Base-by-base conservation (phyloP, 192 early-diverging fungal genomes). In the Chytriomyces hyalinus region DNA sequence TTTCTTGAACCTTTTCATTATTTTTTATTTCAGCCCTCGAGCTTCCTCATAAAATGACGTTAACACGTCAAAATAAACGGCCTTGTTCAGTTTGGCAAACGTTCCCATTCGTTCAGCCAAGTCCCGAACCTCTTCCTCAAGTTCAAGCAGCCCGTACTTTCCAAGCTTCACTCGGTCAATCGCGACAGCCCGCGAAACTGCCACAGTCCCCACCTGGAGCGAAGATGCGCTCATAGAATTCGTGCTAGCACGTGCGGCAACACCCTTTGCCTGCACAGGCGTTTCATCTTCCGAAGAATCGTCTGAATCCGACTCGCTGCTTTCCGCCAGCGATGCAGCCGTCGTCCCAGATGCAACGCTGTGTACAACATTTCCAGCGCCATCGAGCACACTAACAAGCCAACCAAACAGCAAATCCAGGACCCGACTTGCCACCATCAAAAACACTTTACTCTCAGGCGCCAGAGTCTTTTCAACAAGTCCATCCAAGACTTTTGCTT, bases 401-500 rank as follows among this genome's bases (percentile, higher is more conserved):
- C 22, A 45, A 5, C 26, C 48, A 10, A n/a, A 20, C 10, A 83
- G 13, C 22, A 81, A 22, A 22, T 67, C 49, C 1, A 65, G 68
- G 15, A 85, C 80, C 13, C 87, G 65, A 13, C 68, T 63, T 62
- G 74, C 76, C 20, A 88, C 77, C 64, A 88, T 69, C 61, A 70
- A 75, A 70, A 81, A 88, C 15, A 88, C 66, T 61, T 80, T 80
- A 8, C 24, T 51, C 10, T 82, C 85, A 13, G 83, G 80, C 10
- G 65, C 50, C 6, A 88, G 70, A 49, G 87, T 87, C 48, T 73
- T 79, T n/a, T 88, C 87, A 5, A 85, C 75, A 57, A 88, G 9
- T 4, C 70, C 53, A 6, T 68, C 20, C 36, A 88, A 36, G 51
- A 80, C 71, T 26, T 73, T 44, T 3, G 43, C 15, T n/a, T 49